Evolutionary conservation across 495 filamentous ascomycete genomes (phyloP).

Genomic region (Cercophora sp.): DNA sequence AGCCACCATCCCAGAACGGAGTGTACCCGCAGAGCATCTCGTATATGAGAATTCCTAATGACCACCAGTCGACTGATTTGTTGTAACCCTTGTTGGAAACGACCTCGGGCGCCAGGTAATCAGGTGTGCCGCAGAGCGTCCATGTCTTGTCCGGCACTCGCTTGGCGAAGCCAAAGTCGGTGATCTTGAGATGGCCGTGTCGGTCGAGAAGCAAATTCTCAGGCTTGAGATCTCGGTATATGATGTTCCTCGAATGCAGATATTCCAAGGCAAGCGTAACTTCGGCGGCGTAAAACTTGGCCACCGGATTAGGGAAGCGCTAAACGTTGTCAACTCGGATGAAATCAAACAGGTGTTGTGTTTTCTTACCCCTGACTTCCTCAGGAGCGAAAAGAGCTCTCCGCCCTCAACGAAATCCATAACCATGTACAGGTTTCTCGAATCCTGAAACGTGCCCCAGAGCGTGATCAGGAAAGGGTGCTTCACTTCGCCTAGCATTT

Average conservation of each 20-base stretch:
- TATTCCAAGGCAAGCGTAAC: conserved; percentile 95
- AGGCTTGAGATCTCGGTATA: conserved; percentile 95
- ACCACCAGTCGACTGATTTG: conserved; percentile 99
- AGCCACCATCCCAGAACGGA: conserved; percentile 96
- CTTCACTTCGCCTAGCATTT: conserved; percentile 90
- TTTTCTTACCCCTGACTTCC: conserved; percentile 96
- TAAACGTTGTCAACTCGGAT: too few species aligned
- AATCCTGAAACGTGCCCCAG: conserved; percentile 97
- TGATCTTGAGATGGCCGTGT: conserved; percentile 96
- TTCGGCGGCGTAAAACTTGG: conserved; percentile 98
- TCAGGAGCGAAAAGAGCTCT: conserved; percentile 89
- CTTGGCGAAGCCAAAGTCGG: conserved; percentile 98
- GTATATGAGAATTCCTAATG: conserved; percentile 94
- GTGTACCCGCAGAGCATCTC: conserved; percentile 99
- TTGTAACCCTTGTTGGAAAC: conserved; percentile 98
- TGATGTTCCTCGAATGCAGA: conserved; percentile 90
- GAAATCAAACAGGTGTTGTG: too few species aligned
- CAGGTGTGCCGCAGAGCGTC: conserved; percentile 97
- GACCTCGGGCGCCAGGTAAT: conserved; percentile 96
- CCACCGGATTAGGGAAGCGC: conserved; percentile 98
- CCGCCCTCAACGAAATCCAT: conserved; percentile 99
- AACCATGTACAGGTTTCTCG: conserved; percentile 97
- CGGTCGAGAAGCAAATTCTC: conserved; percentile 94
- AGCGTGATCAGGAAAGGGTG: conserved; percentile 96
- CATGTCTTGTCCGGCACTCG: conserved; percentile 98